A percentile compares a stretch with the other conserved stretches of the same genome.
phyloP scores from a whole-genome alignment of 2,329 filamentous ascomycete species.

The Penicillium olsonii region DNA sequence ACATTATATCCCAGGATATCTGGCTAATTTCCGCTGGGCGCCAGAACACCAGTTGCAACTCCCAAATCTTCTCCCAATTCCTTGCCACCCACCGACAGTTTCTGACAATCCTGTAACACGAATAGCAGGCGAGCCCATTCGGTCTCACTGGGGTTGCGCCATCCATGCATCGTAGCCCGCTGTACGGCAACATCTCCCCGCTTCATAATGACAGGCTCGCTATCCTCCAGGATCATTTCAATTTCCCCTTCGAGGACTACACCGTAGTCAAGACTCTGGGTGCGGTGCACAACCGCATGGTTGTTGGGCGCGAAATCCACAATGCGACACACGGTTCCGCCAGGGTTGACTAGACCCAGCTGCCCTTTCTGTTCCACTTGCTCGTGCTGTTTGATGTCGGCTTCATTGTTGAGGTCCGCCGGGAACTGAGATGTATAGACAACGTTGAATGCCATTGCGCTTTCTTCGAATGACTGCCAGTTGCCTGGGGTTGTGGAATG shows the following conservation, averaged over 20 bases:
- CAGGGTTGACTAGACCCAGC: constrained; percentile 40
- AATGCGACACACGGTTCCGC: constrained; percentile 48
- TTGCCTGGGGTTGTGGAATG: constrained; percentile 31
- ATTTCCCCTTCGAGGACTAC: constrained; percentile 57
- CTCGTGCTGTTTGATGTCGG: constrained; percentile 38
- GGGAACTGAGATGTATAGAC: constrained; percentile 43
- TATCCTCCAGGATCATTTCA: constrained; percentile 56
- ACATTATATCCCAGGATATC: not conserved
- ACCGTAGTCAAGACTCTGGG: constrained; percentile 57
- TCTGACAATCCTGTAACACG: constrained; percentile 31
- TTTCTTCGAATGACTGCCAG: constrained; percentile 32
- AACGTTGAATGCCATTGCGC: constrained; percentile 41
- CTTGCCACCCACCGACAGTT: constrained; percentile 23
- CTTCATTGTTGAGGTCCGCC: constrained; percentile 36
- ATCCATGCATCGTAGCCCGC: constrained; percentile 57
- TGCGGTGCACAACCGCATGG: constrained; percentile 54
- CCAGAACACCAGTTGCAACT: constrained; percentile 9
- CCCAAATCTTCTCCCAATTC: constrained; percentile 30
- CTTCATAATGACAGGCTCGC: constrained; percentile 49
- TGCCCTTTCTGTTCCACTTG: constrained; percentile 22
- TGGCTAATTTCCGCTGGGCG: constrained; percentile 19
- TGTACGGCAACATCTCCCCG: constrained; percentile 59
- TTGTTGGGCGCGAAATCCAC: constrained; percentile 53
- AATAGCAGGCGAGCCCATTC: constrained; percentile 53
- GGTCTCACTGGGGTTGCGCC: constrained; percentile 51